Evolutionary conservation across 768 basidiomycete species (phyloP).

Genomic region (Daedaleopsis nitida): DNA sequence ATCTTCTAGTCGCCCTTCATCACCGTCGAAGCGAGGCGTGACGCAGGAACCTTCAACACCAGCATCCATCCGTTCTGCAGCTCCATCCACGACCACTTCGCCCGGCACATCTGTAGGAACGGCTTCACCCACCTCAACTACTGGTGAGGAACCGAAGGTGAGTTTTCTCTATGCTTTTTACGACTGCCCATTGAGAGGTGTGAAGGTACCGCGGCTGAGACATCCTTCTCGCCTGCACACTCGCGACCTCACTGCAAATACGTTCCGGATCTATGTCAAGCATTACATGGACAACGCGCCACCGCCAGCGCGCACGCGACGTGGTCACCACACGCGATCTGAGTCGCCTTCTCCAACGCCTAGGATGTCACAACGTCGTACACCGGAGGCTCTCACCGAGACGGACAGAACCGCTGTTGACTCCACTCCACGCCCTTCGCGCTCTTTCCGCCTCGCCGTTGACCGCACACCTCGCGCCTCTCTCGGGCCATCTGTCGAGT

Average conservation of each 20-base stretch:
- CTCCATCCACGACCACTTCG: conserved; percentile 6
- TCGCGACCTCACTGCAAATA: conserved; percentile 67
- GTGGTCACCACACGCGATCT: conserved; percentile 2
- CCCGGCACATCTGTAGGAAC: conserved; percentile 3
- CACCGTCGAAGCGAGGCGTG: conserved; percentile 3
- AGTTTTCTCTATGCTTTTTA: neutral
- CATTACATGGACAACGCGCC: conserved; percentile 73
- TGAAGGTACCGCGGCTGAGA: conserved; percentile 52
- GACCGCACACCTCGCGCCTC: conserved; percentile 34
- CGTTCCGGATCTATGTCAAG: conserved; percentile 75
- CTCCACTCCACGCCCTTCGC: conserved; percentile 22
- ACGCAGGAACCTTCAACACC: conserved; percentile 10
- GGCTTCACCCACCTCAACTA: neutral
- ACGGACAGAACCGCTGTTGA: conserved; percentile 7
- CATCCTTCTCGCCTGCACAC: conserved; percentile 73
- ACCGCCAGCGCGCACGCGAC: conserved; percentile 1
- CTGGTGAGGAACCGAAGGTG: conserved; percentile 13
- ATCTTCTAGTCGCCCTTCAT: neutral
- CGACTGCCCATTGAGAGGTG: neutral
- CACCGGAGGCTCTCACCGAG: conserved; percentile 1
- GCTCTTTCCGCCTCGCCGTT: conserved; percentile 35
- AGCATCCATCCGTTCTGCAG: conserved; percentile 3
- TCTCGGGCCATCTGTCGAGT: neutral
- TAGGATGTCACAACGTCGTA: neutral
- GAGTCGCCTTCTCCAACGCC: conserved; percentile 18